Evolutionary conservation across 352 stramenopile genomes (phyloP), one percentile per base, ranked within the genome.

Genomic region (Globisporangium cystogenes): DNA sequence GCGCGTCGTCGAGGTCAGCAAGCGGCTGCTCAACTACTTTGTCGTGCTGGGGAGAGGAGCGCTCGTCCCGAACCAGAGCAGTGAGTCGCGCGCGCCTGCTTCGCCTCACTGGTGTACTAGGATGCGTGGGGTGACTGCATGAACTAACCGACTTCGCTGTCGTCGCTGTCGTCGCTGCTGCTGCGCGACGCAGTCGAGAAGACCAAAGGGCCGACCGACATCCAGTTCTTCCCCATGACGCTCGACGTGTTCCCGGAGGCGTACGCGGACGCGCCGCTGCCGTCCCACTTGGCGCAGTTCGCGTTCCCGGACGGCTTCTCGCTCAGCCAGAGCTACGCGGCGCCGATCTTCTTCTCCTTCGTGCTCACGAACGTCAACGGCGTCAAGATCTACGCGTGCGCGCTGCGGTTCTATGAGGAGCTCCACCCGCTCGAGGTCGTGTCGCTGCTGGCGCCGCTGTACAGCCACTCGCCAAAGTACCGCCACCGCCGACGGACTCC

Each of bases 1-100:
- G n/a, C 78, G 69, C 6, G 70, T 88, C 47, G 64, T 90, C 5
- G 82, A 90, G 64, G 74, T 93, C 16, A 76, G 64, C 51, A 91
- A 93, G 55, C 82, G 80, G 7, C 88, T 91, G 46, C 60, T 90
- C 18, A 90, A 93, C 55, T 89, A 90, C 68, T 93, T 93, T 62
- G 65, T 89, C 31, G 79, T 91, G 27, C 66, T 93, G 4, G 80
- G 76, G n/a, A 63, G 80, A 42, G 80, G 80, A 7, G 51, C 57
- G 10, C 65, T 87, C 21, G 69, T 80, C 20, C 59, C 71, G 1
- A 79, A 88, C 44, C 82, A 90, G 52, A 76, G 62, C 48, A 73
- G 82, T 92, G 74, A 48, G 78, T 74, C 16, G 7, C 23, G 7
- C 10, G 29, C 47, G 0, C 44, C 14, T 49, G 8, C 18, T 31